Conservation (phyloP, 345 rosid genomes). For the Conringia planisiliqua region DNA sequence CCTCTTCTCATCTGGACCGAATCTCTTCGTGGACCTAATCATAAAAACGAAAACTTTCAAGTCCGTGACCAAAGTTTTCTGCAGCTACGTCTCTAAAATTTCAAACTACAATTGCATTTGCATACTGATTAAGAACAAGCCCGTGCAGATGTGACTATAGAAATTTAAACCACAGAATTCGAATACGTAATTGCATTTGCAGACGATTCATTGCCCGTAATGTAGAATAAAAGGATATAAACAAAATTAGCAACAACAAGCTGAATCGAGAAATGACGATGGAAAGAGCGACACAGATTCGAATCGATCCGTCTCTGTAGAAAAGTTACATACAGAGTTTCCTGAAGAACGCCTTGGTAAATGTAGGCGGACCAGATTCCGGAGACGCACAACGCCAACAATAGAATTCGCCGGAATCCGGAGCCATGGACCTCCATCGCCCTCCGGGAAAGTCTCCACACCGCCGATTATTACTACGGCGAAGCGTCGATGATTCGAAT, state of each 20-base stretch:
- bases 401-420: slow-evolving; percentile 62
- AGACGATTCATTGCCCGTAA: neutral
- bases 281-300: neutral
- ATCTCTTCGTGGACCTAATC: slow-evolving; percentile 81
- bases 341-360: slow-evolving; percentile 95
- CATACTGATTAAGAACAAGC: neutral
- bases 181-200: neutral
- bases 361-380: slow-evolving; percentile 98
- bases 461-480: neutral
- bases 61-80: neutral
- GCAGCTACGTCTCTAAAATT: neutral
- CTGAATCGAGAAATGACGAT: neutral
- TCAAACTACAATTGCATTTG: neutral
- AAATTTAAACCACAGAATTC: neutral
- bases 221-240: neutral
- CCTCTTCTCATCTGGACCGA: slow-evolving; percentile 79
- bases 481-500: neutral
- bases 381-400: slow-evolving; percentile 80
- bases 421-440: slow-evolving; percentile 66
- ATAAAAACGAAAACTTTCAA: neutral
- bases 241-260: slow-evolving; percentile 1
- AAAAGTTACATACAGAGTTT: slow-evolving; percentile 59
- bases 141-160: neutral
- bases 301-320: neutral
- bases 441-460: neutral